A percentile compares a stretch with the other conserved stretches of the same genome.
Evolutionary conservation across 2,329 filamentous ascomycete genomes (phyloP).

Genomic region (Exophiala sideris): DNA sequence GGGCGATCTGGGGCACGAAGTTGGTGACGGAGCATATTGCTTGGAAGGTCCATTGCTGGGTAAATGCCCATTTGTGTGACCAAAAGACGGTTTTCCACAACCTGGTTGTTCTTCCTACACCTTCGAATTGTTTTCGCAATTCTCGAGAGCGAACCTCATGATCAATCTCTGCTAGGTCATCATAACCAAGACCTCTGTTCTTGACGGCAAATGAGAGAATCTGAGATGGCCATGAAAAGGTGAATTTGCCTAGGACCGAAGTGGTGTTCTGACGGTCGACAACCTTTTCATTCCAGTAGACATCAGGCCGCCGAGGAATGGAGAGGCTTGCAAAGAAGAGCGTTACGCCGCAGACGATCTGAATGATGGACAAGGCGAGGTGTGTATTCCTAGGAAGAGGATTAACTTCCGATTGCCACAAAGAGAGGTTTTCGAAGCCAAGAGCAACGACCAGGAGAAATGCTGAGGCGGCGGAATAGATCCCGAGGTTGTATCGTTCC

Average conservation of each 20-base stretch:
- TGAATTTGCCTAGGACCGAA: conserved; percentile 60
- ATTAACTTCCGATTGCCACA: conserved; percentile 16
- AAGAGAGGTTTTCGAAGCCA: conserved; percentile 24
- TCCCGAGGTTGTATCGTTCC: conserved; percentile 24
- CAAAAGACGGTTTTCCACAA: conserved; percentile 61
- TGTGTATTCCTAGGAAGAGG: conserved; percentile 21
- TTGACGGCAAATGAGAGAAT: conserved; percentile 55
- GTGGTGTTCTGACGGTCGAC: conserved; percentile 64
- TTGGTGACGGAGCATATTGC: conserved; percentile 56
- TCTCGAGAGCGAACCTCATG: conserved; percentile 52
- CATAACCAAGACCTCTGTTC: conserved; percentile 59
- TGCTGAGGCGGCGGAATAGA: conserved; percentile 19
- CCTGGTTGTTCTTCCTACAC: conserved; percentile 34
- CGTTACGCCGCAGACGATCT: conserved; percentile 35
- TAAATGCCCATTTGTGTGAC: conserved; percentile 56
- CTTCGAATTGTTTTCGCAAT: conserved; percentile 49
- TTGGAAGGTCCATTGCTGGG: conserved; percentile 59
- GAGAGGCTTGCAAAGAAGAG: conserved; percentile 51
- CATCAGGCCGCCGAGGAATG: conserved; percentile 65
- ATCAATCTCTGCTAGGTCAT: conserved; percentile 61
- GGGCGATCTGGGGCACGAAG: conserved; percentile 67
- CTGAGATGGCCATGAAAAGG: conserved; percentile 61
- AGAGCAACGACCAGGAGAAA: conserved; percentile 23
- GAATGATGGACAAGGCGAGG: conserved; percentile 24
- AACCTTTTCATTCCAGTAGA: conserved; percentile 56